These are phyloP conservation scores for Vickermania spadyakhi DNA, from an alignment of 208 protist species.

Conservation along the genomic window DNA sequence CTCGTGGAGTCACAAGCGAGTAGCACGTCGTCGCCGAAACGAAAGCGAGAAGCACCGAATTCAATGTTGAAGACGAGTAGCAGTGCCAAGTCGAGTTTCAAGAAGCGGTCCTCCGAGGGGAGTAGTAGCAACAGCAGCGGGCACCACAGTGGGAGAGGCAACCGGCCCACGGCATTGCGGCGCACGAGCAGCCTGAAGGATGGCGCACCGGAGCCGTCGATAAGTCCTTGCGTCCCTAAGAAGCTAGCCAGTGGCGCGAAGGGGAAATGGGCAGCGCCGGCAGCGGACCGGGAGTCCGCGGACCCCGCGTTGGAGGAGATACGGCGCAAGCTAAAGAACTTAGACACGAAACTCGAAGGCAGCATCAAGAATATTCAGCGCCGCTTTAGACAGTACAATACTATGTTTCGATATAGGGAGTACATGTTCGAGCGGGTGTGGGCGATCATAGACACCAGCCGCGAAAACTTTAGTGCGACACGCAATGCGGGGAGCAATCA, in stretches of 20 bases:
- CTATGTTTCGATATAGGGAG: not conserved
- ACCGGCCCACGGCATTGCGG: not conserved
- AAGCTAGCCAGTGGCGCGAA: not conserved
- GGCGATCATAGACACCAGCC: constrained; percentile 9
- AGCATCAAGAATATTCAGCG: not conserved
- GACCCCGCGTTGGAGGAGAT: not conserved
- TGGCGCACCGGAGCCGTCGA: not conserved
- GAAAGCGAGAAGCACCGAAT: not conserved
- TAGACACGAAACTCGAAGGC: not conserved
- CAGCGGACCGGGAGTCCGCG: not conserved
- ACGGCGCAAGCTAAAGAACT: not conserved
- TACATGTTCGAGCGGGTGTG: constrained; percentile 6
- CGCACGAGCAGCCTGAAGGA: not conserved
- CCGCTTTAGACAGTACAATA: not conserved
- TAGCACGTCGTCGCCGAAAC: not conserved
- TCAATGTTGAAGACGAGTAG: not conserved
- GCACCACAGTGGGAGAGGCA: not conserved
- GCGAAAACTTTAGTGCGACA: constrained; percentile 2
- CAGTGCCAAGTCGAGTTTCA: not conserved
- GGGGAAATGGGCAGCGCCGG: not conserved
- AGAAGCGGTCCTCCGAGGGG: not conserved
- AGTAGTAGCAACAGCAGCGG: not conserved
- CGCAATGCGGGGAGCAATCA: not conserved
- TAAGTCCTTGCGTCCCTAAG: not conserved
- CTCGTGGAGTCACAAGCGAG: not conserved